Conservation (phyloP, 2,329 filamentous ascomycete genomes). For the Scedosporium dehoogii region DNA sequence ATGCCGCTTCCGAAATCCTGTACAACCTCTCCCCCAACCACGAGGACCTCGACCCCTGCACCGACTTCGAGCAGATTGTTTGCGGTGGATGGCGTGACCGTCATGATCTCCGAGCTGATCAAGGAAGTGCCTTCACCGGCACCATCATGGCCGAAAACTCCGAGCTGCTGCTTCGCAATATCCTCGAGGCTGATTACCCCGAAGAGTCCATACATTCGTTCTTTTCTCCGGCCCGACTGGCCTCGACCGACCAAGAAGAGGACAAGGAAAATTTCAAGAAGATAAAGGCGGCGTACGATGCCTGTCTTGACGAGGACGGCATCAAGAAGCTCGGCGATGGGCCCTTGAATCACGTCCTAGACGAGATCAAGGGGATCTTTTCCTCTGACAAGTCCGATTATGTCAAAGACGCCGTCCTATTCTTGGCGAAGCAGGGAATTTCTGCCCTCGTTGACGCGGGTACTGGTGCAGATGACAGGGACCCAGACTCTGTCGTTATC, state of each 20-base stretch:
- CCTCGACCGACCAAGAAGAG: constrained; percentile 18
- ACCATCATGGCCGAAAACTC: constrained; percentile 52
- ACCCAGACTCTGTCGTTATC: constrained; percentile 26
- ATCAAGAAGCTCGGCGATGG: constrained; percentile 44
- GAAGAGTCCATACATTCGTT: constrained; percentile 16
- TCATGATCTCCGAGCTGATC: constrained; percentile 56
- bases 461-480: constrained; percentile 31
- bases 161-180: constrained; percentile 48
- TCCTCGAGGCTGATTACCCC: constrained; percentile 50
- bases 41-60: constrained; percentile 54
- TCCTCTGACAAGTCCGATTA: constrained; percentile 19
- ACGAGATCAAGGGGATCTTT: constrained; percentile 18
- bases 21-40: constrained; percentile 31
- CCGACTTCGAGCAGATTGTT: constrained; percentile 57
- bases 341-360: constrained; percentile 47
- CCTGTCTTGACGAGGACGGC: constrained; percentile 53
- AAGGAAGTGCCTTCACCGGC: constrained; percentile 48
- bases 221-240: background rate
- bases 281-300: constrained; percentile 52
- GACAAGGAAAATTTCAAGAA: constrained; percentile 57
- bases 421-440: constrained; percentile 35
- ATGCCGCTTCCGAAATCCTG: constrained; percentile 20
- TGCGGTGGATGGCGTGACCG: constrained; percentile 57
- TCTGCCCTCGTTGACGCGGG: constrained; percentile 24
- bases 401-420: constrained; percentile 31